Evolutionary conservation across 768 basidiomycete genomes (phyloP), one percentile per base, ranked within the genome.

Genomic region (Pulveroboletus frians): DNA sequence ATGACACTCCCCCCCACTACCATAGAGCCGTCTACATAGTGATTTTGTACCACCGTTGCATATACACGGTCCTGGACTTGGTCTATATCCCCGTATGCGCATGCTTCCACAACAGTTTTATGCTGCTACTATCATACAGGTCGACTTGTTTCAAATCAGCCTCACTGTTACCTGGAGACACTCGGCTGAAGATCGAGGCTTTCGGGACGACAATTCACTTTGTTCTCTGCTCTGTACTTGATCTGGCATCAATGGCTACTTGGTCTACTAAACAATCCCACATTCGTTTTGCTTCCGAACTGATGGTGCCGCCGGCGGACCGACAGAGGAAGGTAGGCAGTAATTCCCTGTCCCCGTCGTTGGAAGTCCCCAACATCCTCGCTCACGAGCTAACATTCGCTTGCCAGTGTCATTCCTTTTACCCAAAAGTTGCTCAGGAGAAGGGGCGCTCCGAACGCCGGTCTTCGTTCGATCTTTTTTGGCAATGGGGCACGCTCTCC

Each of bases 371-470:
- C 27, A n/a, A 30, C 21, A 10, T 14, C 15, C 6, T 26, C 10
- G 21, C 37, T 34, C 32, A 23, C n/a, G 39, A 39, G 21, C 27
- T 43, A 13, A 34, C 43, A 4, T 20, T 2, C 18, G 2, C 10
- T 13, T 42, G 18, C 8, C 49, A 66, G 67, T 47, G 50, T 43
- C 64, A 58, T 47, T 43, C 69, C 11, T 58, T 62, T 18, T 75
- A 74, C 48, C 75, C 74, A 26, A 68, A 60, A 47, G 69, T 75
- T 45, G 73, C 73, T 14, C 73, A 74, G 50, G 57, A 59, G 30
- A 73, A 68, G 50, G 71, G 67, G 42, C 50, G 36, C 36, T 62
- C 64, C 9, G 63, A 69, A 52, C 61, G 71, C 41, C 59, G 46
- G 47, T 52, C 49, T 18, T 71, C 63, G n/a, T 60, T 60, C 21